Conservation (phyloP, 2,329 filamentous ascomycete species). For the Neonectria hederae region DNA sequence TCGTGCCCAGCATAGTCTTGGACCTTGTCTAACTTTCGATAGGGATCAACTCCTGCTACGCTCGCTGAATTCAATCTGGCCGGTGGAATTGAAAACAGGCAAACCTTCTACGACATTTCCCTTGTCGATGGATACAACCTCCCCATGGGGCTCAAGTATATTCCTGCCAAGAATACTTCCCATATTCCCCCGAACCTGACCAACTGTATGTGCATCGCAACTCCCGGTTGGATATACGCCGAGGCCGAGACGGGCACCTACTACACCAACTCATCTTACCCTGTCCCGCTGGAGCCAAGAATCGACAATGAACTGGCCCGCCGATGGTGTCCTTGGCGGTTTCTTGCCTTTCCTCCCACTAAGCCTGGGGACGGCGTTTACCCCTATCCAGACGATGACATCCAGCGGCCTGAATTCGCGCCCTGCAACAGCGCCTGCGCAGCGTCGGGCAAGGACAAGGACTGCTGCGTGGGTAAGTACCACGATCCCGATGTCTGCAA, state of each 20-base stretch:
- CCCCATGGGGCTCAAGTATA: constrained; percentile 71
- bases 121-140: constrained; percentile 88
- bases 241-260: constrained; percentile 63
- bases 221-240: constrained; percentile 67
- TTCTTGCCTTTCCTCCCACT: constrained; percentile 73
- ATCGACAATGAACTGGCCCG: constrained; percentile 66
- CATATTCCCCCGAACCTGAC: constrained; percentile 80
- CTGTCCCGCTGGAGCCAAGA: constrained; percentile 71
- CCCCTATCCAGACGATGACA: constrained; percentile 80
- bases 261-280: constrained; percentile 72
- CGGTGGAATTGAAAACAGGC: constrained; percentile 66
- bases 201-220: constrained; percentile 80
- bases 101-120: constrained; percentile 86
- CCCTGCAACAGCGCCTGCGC: constrained; percentile 83
- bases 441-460: constrained; percentile 70
- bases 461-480: constrained; percentile 80
- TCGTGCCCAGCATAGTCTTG: neutral
- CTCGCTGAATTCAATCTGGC: constrained; percentile 83
- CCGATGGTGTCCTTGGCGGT: constrained; percentile 83
- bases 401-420: constrained; percentile 76
- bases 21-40: constrained; percentile 13
- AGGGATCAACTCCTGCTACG: constrained; percentile 79
- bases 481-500: constrained; percentile 70
- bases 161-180: constrained; percentile 68
- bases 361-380: constrained; percentile 81